Evolutionary conservation across 176 grass and related monocot species (phyloP).

Genomic region (Carex littledalei): DNA sequence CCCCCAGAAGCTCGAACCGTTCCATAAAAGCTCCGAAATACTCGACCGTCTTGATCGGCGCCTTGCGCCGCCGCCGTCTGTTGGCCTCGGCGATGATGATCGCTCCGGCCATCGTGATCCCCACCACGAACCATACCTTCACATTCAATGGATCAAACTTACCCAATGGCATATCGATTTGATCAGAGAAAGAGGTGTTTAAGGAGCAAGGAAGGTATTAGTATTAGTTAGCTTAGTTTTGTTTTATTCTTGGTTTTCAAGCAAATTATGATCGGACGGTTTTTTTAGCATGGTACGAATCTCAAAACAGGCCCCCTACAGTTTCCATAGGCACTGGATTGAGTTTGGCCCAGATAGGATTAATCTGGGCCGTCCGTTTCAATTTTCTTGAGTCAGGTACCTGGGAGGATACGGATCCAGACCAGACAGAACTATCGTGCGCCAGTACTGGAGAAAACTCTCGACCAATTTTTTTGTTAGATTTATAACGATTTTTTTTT

Average conservation of each 20-base stretch:
- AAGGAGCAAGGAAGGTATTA: conserved; percentile 21
- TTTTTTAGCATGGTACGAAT: too few relatives aligned
- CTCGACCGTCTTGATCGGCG: conserved; percentile 1
- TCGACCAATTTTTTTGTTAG: neutral
- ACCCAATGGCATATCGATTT: neutral
- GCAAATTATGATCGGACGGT: too few relatives aligned
- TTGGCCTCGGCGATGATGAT: conserved; percentile 66
- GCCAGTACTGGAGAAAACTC: neutral
- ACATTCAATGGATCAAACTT: conserved; percentile 7
- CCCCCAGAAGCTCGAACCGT: conserved; percentile 50
- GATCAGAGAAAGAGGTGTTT: conserved; percentile 38
- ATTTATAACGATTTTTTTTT: neutral
- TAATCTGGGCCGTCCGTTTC: too few relatives aligned
- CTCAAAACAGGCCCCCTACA: too few relatives aligned
- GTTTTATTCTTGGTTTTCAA: conserved; percentile 4
- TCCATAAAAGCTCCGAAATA: conserved; percentile 60
- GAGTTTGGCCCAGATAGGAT: too few relatives aligned
- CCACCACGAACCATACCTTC: conserved; percentile 59
- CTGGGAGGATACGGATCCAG: too few relatives aligned
- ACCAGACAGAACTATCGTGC: neutral
- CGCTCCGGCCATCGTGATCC: conserved; percentile 70
- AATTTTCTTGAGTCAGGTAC: too few relatives aligned
- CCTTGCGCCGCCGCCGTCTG: conserved; percentile 44
- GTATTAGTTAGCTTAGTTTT: neutral
- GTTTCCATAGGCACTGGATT: too few relatives aligned